A percentile compares a stretch with the other conserved stretches of the same genome.
phyloP scores from a whole-genome alignment of 75 land plant species.

The Picea glauca region DNA sequence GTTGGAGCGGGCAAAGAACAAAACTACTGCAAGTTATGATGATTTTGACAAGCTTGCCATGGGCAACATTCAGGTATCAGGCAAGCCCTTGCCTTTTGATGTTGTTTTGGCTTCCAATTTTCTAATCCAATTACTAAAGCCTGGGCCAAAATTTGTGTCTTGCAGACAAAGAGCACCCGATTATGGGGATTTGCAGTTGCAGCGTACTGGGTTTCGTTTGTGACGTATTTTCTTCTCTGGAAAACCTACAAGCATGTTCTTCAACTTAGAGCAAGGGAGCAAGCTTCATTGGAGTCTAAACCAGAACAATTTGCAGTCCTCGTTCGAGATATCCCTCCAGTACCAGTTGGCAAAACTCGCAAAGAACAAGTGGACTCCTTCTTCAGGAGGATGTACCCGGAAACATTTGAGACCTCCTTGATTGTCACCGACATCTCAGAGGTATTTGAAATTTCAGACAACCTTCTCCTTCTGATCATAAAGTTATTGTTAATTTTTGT shows the following conservation, averaged over 20 bases:
- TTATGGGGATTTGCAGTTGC: conserved; percentile 72
- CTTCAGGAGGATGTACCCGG: conserved; percentile 74
- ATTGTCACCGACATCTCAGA: conserved; percentile 55
- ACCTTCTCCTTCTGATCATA: background rate
- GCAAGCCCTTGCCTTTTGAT: background rate
- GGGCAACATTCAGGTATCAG: conserved; percentile 63
- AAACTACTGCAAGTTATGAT: conserved; percentile 29
- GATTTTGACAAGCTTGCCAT: conserved; percentile 70
- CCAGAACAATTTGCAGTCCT: conserved; percentile 70
- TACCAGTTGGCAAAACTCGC: conserved; percentile 35
- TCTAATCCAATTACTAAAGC: background rate
- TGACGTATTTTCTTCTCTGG: conserved; percentile 59
- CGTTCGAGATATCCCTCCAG: conserved; percentile 74
- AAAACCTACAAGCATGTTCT: conserved; percentile 73
- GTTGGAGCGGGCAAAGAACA: background rate
- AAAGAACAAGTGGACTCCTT: conserved; percentile 79
- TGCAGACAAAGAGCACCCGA: conserved; percentile 31
- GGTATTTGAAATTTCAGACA: conserved; percentile 25
- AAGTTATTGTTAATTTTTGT: background rate
- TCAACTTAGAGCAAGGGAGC: conserved; percentile 53
- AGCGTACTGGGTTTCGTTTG: conserved; percentile 69
- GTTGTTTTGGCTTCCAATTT: background rate
- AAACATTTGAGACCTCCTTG: conserved; percentile 73
- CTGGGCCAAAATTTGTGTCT: background rate
- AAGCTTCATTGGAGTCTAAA: conserved; percentile 29